Conservation (phyloP, 2,329 filamentous ascomycete species). For the Neurospora sp. region DNA sequence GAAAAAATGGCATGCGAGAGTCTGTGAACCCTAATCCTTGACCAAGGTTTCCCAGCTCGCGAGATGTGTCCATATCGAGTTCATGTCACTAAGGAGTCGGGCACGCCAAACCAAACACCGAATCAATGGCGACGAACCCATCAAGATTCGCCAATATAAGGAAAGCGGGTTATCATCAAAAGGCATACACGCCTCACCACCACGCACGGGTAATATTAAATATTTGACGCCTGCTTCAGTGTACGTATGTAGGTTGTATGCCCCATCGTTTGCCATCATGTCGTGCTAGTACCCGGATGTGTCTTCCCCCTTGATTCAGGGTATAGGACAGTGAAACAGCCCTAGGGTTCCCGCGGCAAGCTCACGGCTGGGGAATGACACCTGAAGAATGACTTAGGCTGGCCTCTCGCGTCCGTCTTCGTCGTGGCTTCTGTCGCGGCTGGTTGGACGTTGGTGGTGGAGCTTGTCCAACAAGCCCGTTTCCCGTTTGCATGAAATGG, state of each 20-base stretch:
- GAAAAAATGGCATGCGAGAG: not conserved
- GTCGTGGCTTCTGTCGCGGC: not conserved
- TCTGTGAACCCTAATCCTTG: not conserved
- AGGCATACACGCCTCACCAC: not conserved
- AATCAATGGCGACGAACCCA: not conserved
- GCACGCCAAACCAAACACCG: not conserved
- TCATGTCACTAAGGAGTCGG: not conserved
- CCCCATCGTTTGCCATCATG: not conserved
- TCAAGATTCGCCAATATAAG: not conserved
- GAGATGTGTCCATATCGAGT: not conserved
- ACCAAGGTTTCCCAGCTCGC: not conserved
- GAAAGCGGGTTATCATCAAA: not conserved
- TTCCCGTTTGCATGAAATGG: slow-evolving; percentile 3
- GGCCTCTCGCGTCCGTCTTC: not conserved
- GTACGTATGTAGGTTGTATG: not conserved
- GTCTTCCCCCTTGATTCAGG: not conserved
- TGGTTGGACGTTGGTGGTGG: not conserved
- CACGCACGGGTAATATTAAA: not conserved
- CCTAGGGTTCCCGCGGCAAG: not conserved
- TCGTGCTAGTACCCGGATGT: not conserved
- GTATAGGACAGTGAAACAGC: not conserved
- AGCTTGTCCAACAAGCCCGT: slow-evolving; percentile 4
- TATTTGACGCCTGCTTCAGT: not conserved
- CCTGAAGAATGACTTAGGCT: not conserved
- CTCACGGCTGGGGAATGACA: not conserved